A percentile compares a stretch with the other conserved stretches of the same genome.
These are phyloP conservation scores for Bisporella sp. DNA, from an alignment of 2,329 filamentous ascomycete species.

Conservation along the genomic window DNA sequence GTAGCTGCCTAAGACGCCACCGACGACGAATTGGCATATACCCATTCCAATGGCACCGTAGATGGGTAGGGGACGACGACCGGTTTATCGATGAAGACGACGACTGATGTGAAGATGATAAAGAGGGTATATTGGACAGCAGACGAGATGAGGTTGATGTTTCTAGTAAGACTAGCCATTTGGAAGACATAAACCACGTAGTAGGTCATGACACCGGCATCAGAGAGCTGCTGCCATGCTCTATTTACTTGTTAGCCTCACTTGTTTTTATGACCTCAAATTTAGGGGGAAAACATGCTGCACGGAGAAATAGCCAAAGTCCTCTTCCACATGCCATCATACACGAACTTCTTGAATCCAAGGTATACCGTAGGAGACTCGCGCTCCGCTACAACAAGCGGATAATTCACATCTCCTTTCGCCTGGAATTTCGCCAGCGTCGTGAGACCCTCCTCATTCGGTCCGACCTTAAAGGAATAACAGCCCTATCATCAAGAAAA, in stretches of 20 bases:
- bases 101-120: conserved; percentile 14
- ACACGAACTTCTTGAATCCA: conserved; percentile 33
- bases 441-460: conserved; percentile 33
- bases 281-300: background rate
- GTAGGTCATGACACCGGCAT: conserved; percentile 26
- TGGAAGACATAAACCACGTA: conserved; percentile 33
- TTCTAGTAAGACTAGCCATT: conserved; percentile 31
- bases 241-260: conserved; percentile 4
- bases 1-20: conserved; percentile 34
- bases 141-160: conserved; percentile 26
- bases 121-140: conserved; percentile 21
- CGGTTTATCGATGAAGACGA: conserved; percentile 21
- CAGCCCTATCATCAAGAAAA: conserved; percentile 49
- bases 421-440: conserved; percentile 51
- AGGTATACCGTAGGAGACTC: conserved; percentile 42
- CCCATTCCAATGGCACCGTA: conserved; percentile 35
- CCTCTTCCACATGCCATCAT: conserved; percentile 51
- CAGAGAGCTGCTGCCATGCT: conserved; percentile 19
- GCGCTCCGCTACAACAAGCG: conserved; percentile 50
- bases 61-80: conserved; percentile 29
- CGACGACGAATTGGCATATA: conserved; percentile 39
- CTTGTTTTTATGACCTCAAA: conserved; percentile 8
- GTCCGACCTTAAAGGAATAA: conserved; percentile 39
- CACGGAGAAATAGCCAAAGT: conserved; percentile 18
- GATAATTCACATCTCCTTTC: conserved; percentile 44